Base-by-base conservation (phyloP, 2,329 filamentous ascomycete genomes). In the Alternaria conjuncta region DNA sequence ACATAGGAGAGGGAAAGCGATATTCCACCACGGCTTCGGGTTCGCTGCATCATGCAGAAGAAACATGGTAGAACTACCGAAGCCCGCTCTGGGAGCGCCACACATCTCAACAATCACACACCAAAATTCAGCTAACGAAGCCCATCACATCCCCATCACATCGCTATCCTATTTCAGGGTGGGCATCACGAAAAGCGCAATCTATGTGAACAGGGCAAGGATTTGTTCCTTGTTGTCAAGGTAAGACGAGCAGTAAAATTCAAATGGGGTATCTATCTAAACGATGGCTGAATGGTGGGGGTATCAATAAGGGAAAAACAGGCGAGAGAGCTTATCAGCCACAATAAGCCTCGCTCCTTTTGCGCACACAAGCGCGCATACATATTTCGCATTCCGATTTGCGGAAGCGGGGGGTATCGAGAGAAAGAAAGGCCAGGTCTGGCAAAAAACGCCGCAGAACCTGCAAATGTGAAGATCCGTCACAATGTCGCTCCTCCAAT, bases 251-350 rank as follows among this genome's bases (percentile, higher is more conserved):
- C 47, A 21, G 32, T 28, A 32, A 45, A 54, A 6, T 59, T 20
- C 30, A 59, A 59, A 55, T 45, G 41, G 57, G 49, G 49, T 60
- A 55, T 60, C 36, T 60, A 26, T 56, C 54, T 56, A 56, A 55
- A 55, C 36, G 53, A 55, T 69, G 21, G 62, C 64, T 65, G 62
- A 54, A 62, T 44, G 58, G 59, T 57, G 47, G 67, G 74, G 76
- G 75, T 77, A 77, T 78, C 75, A 73, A 67, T 71, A 68, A 66
- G 63, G 67, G 72, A 67, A 74, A 73, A 61, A 72, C 60, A 68
- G 68, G 69, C 47, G 57, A 59, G 32, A 23, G 20, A 53, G 20
- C 49, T 26, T 57, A 62, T 65, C 49, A 69, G 72, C 74, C 73
- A 72, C 75, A 69, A 61, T 56, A 65, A 68, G 68, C 67, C 64